Evolutionary conservation across 2,329 filamentous ascomycete species (phyloP), one percentile per base, ranked within the genome.

Genomic region (Hypocreales sp.): DNA sequence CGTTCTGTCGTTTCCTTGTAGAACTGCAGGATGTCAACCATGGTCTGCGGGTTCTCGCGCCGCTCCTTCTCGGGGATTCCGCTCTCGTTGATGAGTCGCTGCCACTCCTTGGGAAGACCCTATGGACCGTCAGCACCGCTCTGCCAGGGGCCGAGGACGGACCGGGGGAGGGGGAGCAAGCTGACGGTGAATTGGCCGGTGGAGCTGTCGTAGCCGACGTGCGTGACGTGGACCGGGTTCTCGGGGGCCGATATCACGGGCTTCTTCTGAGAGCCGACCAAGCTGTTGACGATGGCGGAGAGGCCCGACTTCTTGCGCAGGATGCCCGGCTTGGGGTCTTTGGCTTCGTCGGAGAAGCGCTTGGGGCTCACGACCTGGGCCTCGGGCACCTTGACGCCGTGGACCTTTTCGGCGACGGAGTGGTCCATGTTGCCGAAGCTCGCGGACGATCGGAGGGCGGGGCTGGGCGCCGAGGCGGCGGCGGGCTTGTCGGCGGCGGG

Each of bases 31-130:
- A 98, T 90, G 51, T 95, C 81, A 47, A 92, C 78, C 57, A 94
- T 84, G 32, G 87, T 86, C 53, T 95, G 84, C 3, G 90, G 90
- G 46, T 95, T 84, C 53, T 93, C 80, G 50, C 87, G 81, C 53
- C 92, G 80, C 51, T 95, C 90, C 56, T 90, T 86, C 57, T 93
- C 84, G 16, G 86, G 81, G 44, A 98, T 94, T 37, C 90, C 90
- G 53, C 82, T 93, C 53, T 93, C 86, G 57, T 87, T 82, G 46
- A 98, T 73, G 48, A 94, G 71, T 35, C 83, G 78, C 57, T 95
- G 87, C 90, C 90, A 98, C 67, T 95, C 90, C 54, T 90, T 92
- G 12, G 90, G 90, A 16, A 98, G 67, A 37, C 90, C 90, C 84
- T 90, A 46, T 34, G 21, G n/a, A 17, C 11, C 8, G 24, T 33